Conservation (phyloP, 2,329 filamentous ascomycete species). For the Xylaria sp. region DNA sequence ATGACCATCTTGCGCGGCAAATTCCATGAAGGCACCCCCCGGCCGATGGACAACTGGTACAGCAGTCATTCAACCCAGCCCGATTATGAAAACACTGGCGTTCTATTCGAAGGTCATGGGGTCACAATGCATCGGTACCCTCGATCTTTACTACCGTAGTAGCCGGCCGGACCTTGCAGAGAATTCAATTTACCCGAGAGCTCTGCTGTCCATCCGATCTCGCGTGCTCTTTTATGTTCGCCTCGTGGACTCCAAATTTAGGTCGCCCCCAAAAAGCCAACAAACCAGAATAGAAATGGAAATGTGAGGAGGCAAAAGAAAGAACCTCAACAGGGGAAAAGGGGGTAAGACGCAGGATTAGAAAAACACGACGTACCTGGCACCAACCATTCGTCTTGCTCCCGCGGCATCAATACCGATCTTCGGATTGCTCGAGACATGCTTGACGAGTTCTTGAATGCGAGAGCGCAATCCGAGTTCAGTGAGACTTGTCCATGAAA, state of each 20-base stretch:
- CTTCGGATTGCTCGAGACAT: constrained; percentile 45
- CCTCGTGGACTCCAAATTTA: background rate
- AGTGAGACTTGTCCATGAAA: constrained; percentile 39
- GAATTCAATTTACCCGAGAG: too few species aligned
- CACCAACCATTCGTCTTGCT: constrained; percentile 43
- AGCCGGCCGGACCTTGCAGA: background rate
- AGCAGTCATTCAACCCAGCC: background rate
- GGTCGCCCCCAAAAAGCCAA: too few species aligned
- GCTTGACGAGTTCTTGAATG: constrained; percentile 35
- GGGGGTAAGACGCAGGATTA: background rate
- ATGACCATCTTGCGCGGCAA: too few species aligned
- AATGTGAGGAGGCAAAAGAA: constrained; percentile 5
- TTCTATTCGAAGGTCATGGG: background rate
- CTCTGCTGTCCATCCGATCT: background rate
- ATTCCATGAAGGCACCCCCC: too few species aligned
- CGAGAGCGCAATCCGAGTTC: constrained; percentile 46
- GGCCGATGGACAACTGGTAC: background rate
- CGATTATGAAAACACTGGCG: background rate
- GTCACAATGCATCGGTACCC: background rate
- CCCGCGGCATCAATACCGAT: constrained; percentile 42
- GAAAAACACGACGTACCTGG: constrained; percentile 33
- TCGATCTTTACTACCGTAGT: background rate
- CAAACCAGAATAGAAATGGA: background rate
- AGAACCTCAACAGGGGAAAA: background rate
- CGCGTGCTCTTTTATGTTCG: background rate